Evolutionary conservation across 2,329 filamentous ascomycete genomes (phyloP).

Genomic region (Phialemoniopsis sp.): DNA sequence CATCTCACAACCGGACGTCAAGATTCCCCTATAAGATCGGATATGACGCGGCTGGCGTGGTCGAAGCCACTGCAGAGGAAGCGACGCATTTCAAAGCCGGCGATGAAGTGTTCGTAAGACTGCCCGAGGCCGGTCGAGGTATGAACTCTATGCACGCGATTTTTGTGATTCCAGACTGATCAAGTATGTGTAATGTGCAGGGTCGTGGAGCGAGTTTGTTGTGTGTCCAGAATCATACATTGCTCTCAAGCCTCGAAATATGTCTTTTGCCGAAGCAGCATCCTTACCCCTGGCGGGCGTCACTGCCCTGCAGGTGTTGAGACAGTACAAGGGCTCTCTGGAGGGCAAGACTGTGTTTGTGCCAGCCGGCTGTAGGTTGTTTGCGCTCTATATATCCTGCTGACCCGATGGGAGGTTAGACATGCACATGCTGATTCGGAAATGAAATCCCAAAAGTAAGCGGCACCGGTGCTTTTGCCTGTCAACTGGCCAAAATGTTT

Average conservation of each 20-base stretch:
- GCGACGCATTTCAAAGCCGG: slow-evolving; percentile 24
- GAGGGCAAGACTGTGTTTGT: slow-evolving; percentile 16
- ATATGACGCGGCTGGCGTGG: slow-evolving; percentile 32
- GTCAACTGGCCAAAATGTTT: slow-evolving; percentile 40
- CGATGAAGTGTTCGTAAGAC: too few relatives aligned
- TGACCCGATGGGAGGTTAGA: too few relatives aligned
- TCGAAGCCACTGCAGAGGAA: slow-evolving; percentile 25
- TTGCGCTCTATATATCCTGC: too few relatives aligned
- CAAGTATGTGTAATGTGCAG: too few relatives aligned
- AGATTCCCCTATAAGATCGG: slow-evolving; percentile 37
- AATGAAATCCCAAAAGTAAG: too few relatives aligned
- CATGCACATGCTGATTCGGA: too few relatives aligned
- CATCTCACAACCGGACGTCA: too few relatives aligned
- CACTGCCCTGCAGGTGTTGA: slow-evolving; percentile 33
- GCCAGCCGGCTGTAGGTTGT: too few relatives aligned
- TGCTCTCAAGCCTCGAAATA: slow-evolving; percentile 30
- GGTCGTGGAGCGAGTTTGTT: slow-evolving; percentile 30
- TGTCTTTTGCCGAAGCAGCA: slow-evolving; percentile 36
- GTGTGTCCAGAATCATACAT: slow-evolving; percentile 23
- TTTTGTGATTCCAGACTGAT: too few relatives aligned
- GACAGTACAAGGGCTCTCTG: slow-evolving; percentile 30
- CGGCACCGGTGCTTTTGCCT: slow-evolving; percentile 3
- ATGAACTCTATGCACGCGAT: too few relatives aligned
- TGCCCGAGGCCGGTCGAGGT: too few relatives aligned
- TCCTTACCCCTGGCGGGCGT: slow-evolving; percentile 36